Evolutionary conservation across 2,329 filamentous ascomycete species (phyloP), one percentile per base, ranked within the genome.

Genomic region (Aspergillus sp.): DNA sequence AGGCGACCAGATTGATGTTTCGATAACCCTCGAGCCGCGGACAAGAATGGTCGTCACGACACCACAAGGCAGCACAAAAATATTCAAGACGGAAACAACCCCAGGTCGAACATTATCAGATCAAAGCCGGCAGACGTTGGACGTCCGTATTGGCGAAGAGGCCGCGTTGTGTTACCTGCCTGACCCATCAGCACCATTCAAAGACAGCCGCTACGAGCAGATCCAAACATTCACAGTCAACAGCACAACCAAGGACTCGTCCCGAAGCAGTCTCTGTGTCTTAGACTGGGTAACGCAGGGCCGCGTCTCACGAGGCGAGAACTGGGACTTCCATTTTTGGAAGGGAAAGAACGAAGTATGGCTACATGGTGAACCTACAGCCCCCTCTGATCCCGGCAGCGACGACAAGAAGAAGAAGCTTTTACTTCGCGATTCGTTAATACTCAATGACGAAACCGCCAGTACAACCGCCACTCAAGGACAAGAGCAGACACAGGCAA

Each of bases 231-330:
- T 97, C 74, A 83, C 83, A 37, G 75, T 88, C 51, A 79, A 79
- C 50, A 73, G 67, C 56, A 73, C 70, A 53, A 75, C 78, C 5
- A 68, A 61, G 56, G 67, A 63, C 59, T 63, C 55, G 77, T 53
- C 70, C 34, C 66, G 72, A 9, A 74, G 84, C 80, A 65, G 88
- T 41, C 76, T 98, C 13, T 96, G 92, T 70, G 82, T 96, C 2
- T 79, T 96, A 46, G 95, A 99, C 74, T 99, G 95, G 95, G 92
- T 98, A 6, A 96, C 88, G 2, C 90, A 93, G 69, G 95, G 95
- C 7, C 86, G 95, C 17, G 85, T 82, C 4, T 93, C 95, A 4
- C 85, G 90, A 47, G 93, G 92, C 22, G 95, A 99, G 76, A 83
- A 91, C 62, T 99, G 95, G 95, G 88, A 87, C 65, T 87, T 97